Evolutionary conservation across 148 eudicot genomes (phyloP), one percentile per base, ranked within the genome.

Genomic region (Amaranthus hypochondriacus): DNA sequence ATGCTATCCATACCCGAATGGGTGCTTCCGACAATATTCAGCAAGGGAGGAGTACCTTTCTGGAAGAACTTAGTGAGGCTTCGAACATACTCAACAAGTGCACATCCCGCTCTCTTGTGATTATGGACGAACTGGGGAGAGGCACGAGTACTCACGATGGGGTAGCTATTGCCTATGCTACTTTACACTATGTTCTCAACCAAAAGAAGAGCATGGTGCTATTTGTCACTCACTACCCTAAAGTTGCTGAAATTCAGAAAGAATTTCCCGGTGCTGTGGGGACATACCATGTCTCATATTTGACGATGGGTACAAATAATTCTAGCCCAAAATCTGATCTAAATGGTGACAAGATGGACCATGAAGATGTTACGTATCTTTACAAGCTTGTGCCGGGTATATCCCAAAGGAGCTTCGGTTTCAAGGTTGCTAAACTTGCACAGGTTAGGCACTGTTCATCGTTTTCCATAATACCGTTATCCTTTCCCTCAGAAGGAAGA

Each of bases 101-200:
- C 82, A 85, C 97, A 3, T 43, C 85, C 48, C 85, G 76, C n/a
- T 95, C 97, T 9, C 83, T 95, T 57, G 94, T 95, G 64, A 92
- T 95, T 52, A 80, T 95, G 62, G 99, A 95, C 78, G 99, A 95
- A 83, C 87, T 95, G 65, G 99, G 99, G 43, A 87, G 99, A 83
- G 99, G 99, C 73, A 95, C 99, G 9, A 95, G 98, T 53, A 92
- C 99, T 53, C 99, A 95, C 73, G 99, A 95, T 51, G 99, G 99
- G 10, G 96, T 92, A 48, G 99, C 99, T 11, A 95, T 95, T 83
- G 99, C 99, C 48, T 95, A 92, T 76, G 94, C 97, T 54, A 87
- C 97, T 28, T 81, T 95, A 85, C 96, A 90, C 58, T 76, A 90
- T 83, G 89, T 95, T 55, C 79, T 95, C 47, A 82, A 89, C 72